These are phyloP conservation scores for Microbotryum saponariae DNA, from an alignment of 1,284 basidiomycete genomes.

Conservation along the genomic window DNA sequence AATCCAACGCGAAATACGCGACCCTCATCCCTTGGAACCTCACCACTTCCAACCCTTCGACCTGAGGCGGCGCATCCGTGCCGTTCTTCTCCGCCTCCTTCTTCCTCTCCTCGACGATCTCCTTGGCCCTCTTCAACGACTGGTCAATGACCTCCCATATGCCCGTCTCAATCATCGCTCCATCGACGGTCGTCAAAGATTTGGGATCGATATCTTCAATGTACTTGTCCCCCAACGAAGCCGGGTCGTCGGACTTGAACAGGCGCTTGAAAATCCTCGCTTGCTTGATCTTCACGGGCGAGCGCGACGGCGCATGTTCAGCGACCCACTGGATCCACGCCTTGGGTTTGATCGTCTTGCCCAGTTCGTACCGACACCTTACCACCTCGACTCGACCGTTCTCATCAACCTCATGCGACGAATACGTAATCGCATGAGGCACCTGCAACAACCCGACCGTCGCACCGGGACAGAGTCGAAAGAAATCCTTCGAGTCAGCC, in stretches of 20 bases:
- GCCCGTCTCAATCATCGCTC: slow-evolving; percentile 78
- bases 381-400: slow-evolving; percentile 72
- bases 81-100: slow-evolving; percentile 53
- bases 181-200: slow-evolving; percentile 67
- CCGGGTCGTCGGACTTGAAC: slow-evolving; percentile 89
- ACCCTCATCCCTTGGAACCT: slow-evolving; percentile 95
- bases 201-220: slow-evolving; percentile 68
- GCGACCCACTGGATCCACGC: slow-evolving; percentile 98
- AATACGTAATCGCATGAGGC: slow-evolving; percentile 91
- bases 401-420: slow-evolving; percentile 67
- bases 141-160: slow-evolving; percentile 78
- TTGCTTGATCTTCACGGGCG: slow-evolving; percentile 78
- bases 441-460: slow-evolving; percentile 94
- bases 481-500: slow-evolving; percentile 84
- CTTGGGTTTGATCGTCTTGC: slow-evolving; percentile 63
- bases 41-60: slow-evolving; percentile 85
- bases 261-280: slow-evolving; percentile 85
- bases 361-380: slow-evolving; percentile 64
- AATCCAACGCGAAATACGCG: slow-evolving; percentile 91
- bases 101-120: slow-evolving; percentile 56
- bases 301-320: slow-evolving; percentile 65
- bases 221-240: slow-evolving; percentile 54
- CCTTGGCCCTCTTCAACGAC: slow-evolving; percentile 57
- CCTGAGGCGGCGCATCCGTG: slow-evolving; percentile 55
- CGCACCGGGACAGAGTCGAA: slow-evolving; percentile 93